These are phyloP conservation scores for Exserohilum turcica DNA, from an alignment of 2,329 filamentous ascomycete species.

Conservation along the genomic window DNA sequence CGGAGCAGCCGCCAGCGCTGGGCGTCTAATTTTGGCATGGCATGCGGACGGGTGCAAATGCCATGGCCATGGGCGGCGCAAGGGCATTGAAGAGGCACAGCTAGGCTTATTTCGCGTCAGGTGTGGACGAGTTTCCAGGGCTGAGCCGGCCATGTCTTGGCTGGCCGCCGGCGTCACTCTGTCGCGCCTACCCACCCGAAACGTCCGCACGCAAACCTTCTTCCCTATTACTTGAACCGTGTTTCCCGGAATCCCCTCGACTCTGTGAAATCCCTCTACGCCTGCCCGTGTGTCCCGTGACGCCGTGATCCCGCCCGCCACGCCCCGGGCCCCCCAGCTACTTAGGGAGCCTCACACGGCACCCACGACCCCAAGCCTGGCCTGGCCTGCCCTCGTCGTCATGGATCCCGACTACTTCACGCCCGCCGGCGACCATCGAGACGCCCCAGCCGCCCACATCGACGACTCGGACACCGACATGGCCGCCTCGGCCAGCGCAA, in stretches of 20 bases:
- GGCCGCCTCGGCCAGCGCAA: slow-evolving; percentile 40
- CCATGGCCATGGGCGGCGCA: slow-evolving; percentile 3
- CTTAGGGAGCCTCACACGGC: slow-evolving; percentile 13
- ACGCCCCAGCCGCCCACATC: slow-evolving; percentile 26
- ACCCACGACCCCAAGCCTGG: slow-evolving; percentile 13
- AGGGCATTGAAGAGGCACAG: slow-evolving; percentile 9
- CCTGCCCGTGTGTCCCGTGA: background rate
- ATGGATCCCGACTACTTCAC: slow-evolving; percentile 45
- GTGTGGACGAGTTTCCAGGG: slow-evolving; percentile 14
- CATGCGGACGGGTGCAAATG: too few species aligned
- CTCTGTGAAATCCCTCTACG: slow-evolving; percentile 1
- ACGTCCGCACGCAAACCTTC: slow-evolving; percentile 11
- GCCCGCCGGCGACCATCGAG: slow-evolving; percentile 26
- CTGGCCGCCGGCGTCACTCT: slow-evolving; percentile 15
- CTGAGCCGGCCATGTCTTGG: slow-evolving; percentile 14
- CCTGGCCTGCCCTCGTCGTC: slow-evolving; percentile 13
- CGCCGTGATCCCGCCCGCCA: slow-evolving; percentile 2
- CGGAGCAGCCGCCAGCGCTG: background rate
- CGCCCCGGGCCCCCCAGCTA: slow-evolving; percentile 11
- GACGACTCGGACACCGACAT: slow-evolving; percentile 46
- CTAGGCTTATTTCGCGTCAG: slow-evolving; percentile 8
- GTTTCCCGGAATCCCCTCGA: slow-evolving; percentile 1
- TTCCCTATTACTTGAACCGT: slow-evolving; percentile 4
- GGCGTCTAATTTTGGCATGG: slow-evolving; percentile 25
- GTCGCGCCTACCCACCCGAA: slow-evolving; percentile 16